Base-by-base conservation (phyloP, 306 rosid genomes). In the Lotus japonicus region DNA sequence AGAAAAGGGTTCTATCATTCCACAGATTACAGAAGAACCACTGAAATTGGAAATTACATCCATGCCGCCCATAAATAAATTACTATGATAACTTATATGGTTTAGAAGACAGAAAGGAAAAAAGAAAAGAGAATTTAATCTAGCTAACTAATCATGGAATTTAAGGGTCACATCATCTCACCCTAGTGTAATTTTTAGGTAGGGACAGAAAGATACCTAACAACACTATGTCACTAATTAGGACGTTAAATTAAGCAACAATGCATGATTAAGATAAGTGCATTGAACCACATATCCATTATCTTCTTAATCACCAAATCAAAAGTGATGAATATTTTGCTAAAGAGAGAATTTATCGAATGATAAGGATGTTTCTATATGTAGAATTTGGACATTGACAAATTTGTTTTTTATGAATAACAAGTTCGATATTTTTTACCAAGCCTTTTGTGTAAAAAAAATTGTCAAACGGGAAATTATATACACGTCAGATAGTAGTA, bases 201-300 rank as follows among this genome's bases (percentile, higher is more conserved):
- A 53, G 52, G 68, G 79, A 79, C 79, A 79, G 68, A 81, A 76
- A 81, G 76, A 55, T 61, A 23, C 70, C 23, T 48, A 61, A 71
- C 58, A 74, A 70, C 64, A 64, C 36, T 38, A 11, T 51, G 71
- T 51, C 51, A 33, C 53, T 31, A n/a, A n/a, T n/a, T 56, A 65
- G 4, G 51, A 45, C 5, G 74, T 71, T 66, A 66, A 68, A 73
- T 77, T 77, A 83, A 79, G 86, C 83, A 77, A 77, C 18, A 18
- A 0, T 44, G 76, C 45, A 54, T 63, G 46, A 53, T 62, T 64
- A 77, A 70, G 76, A 70, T 62, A 69, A 69, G 46, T 54, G 54
- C 69, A 44, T 9, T 44, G 23, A 64, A 53, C 72, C 67, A 60
- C 31, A 18, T 41, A n/a, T 26, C 58, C 51, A 74, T 68, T 68